Conservation (phyloP, 306 rosid genomes). For the Rubus idaeus region DNA sequence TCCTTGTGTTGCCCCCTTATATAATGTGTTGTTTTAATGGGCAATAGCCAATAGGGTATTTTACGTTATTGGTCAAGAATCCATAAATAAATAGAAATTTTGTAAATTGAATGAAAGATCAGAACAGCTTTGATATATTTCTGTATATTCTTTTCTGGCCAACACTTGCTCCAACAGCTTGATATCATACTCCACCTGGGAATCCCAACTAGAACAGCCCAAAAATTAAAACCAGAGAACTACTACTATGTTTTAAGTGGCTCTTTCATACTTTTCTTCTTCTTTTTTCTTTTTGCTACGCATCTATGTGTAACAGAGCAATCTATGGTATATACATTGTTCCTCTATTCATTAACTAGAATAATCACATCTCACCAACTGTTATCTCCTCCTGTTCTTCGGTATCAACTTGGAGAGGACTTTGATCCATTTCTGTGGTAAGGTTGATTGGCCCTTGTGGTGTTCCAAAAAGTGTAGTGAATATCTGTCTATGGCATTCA, state of each 20-base stretch:
- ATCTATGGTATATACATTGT: conserved; percentile 53
- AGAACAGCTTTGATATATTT: conserved; percentile 4
- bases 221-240: background rate
- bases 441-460: conserved; percentile 80
- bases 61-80: too few species aligned
- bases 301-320: conserved; percentile 39
- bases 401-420: conserved; percentile 27
- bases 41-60: too few species aligned
- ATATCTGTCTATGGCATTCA: conserved; percentile 96
- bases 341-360: conserved; percentile 29
- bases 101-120: background rate
- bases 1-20: too few species aligned
- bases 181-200: background rate
- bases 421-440: conserved; percentile 32
- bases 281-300: background rate
- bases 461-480: conserved; percentile 89
- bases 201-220: background rate
- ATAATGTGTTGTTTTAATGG: too few species aligned
- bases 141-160: conserved; percentile 8
- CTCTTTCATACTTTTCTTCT: background rate
- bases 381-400: conserved; percentile 37
- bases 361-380: conserved; percentile 9
- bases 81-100: background rate
- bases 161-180: conserved; percentile 1
- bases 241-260: background rate